Conservation (phyloP, 345 rosid genomes). For the Brassica napus region Da-Ae NC_063436.1:14720501-14721000, state of each 20-base stretch:
- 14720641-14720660: constrained; percentile 99
- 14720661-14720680: constrained; percentile 96
- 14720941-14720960: constrained; percentile 94
- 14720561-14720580: constrained; percentile 34
- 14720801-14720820: constrained; percentile 20
- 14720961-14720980: constrained; percentile 83
- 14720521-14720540: constrained; percentile 84
- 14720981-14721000: constrained; percentile 85
- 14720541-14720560: constrained; percentile 96
- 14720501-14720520: constrained; percentile 99
- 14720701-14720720: constrained; percentile 97
- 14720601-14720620: not conserved
- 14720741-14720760: not conserved
- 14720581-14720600: constrained; percentile 10
- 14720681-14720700: constrained; percentile 96
- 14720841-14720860: constrained; percentile 98
- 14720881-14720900: constrained; percentile 98
- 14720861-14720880: constrained; percentile 92
- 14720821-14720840: constrained; percentile 97
- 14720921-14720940: constrained; percentile 91
- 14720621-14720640: constrained; percentile 12
- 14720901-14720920: constrained; percentile 91
- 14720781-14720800: not conserved
- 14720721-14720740: constrained; percentile 77
- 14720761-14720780: constrained; percentile 18